Evolutionary conservation across 1,139 yeast species (phyloP), one percentile per base, ranked within the genome.

Genomic region (Yamadazyma friedrichii): DNA sequence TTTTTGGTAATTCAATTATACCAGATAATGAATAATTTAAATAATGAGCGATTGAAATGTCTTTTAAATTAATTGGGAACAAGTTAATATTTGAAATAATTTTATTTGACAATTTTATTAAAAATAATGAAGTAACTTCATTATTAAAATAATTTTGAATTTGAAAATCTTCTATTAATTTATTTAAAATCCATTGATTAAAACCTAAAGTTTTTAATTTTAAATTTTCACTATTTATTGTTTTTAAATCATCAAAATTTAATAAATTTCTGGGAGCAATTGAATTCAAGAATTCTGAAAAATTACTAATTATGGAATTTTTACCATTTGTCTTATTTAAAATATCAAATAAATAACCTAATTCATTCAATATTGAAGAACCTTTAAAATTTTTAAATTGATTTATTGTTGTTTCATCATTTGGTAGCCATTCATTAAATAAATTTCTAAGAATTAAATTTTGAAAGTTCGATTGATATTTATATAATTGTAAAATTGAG

Each of bases 271-370:
- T 62, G 9, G 62, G 61, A 0, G 82, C 82, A 20, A 70, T 71
- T 4, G 76, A 64, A 42, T 70, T 68, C 44, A 84, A 57, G 36
- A 64, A 61, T 39, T 65, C 68, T 1, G 74, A 56, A 61, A 93
- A 89, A 55, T 93, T 88, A 8, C 86, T 68, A 0, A 93, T 84
- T 37, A 84, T 86, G 67, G 65, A 87, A 79, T 57, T 73, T 39
- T 76, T 74, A 1, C 95, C 94, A 20, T 76, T 66, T 0, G 96
- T 89, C 57, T 88, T 88, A 39, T 75, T 74, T 65, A 93, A 75
- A 98, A 93, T 93, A 55, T 94, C 98, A 63, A 82, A 88, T 13
- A 94, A 65, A 47, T 89, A 88, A 0, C 96, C 98, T 37, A 91
- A 65, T 56, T 94, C 98, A 42, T 86, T 82, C 28, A 89, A 61